A percentile compares a stretch with the other conserved stretches of the same genome.
Evolutionary conservation across 2,329 filamentous ascomycete genomes (phyloP).

Genomic region (Exserohilum rostratum): DNA sequence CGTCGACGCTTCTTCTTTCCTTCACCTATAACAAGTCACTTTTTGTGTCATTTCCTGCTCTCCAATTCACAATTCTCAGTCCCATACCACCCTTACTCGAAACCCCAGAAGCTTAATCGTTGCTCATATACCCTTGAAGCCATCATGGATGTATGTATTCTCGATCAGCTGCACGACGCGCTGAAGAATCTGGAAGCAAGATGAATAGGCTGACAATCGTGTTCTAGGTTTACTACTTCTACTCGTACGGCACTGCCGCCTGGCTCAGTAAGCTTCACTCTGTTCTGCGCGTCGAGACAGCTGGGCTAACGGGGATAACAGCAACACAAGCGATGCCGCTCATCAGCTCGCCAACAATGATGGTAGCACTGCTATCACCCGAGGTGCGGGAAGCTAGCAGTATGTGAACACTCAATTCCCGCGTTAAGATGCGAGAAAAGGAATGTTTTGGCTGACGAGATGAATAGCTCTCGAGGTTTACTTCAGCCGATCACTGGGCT

Average conservation of each 20-base stretch:
- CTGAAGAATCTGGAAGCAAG: background rate
- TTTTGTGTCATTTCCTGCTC: background rate
- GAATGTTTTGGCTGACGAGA: background rate
- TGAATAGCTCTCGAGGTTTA: conserved; percentile 69
- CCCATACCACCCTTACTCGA: background rate
- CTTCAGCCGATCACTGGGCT: conserved; percentile 73
- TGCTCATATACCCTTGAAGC: background rate
- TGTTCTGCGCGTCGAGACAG: too few species aligned
- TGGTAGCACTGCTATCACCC: conserved; percentile 64
- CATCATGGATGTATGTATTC: conserved; percentile 13
- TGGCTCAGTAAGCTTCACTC: conserved; percentile 44
- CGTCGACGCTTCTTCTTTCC: conserved; percentile 5
- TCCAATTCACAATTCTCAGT: too few species aligned
- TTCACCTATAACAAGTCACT: background rate
- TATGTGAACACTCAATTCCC: conserved; percentile 42
- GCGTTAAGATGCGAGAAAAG: background rate
- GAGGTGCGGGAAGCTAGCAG: conserved; percentile 62
- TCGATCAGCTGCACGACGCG: background rate
- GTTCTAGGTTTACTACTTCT: conserved; percentile 51
- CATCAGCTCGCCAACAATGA: conserved; percentile 65
- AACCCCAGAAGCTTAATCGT: background rate
- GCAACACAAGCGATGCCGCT: conserved; percentile 58
- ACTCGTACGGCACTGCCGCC: conserved; percentile 52
- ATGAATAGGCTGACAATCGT: conserved; percentile 23
- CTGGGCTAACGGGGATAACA: conserved; percentile 20